Base-by-base conservation (phyloP, 148 eudicot species). In the Vaccinium myrtillus region DNA sequence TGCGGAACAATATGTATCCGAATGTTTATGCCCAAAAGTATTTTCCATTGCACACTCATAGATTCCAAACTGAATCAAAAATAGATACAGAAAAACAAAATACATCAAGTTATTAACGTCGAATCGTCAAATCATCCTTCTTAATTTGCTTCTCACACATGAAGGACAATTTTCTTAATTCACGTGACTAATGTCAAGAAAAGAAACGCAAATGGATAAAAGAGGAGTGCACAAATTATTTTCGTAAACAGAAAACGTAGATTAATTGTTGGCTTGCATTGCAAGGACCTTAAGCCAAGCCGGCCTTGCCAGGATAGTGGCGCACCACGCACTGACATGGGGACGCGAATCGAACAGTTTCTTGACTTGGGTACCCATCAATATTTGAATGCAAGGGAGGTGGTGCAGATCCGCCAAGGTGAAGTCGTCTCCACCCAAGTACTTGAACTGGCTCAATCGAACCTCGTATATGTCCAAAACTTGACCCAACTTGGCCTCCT, bases 391-490 rank as follows among this genome's bases (percentile, higher is more conserved):
- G 55, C 5, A 14, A 0, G 98, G 97, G 39, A 93, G 85, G 85
- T 95, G 96, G 73, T 93, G 94, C 21, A 95, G 87, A 89, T 95
- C 98, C 0, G 84, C 97, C 77, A 95, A 69, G 49, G 92, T 84
- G 85, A 86, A 93, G 21, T 78, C 21, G 10, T 92, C 95, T 12
- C 95, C 97, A 0, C 87, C 94, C 83, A 95, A 86, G 86, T 93
- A 95, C 92, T 92, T 95, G 18, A 90, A 89, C 25, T 88, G 59
- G 0, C 87, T 54, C 84, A 95, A 75, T 0, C 93, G 94, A 1
- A 91, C 83, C 86, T 95, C 98, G 50, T 93, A 95, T 9, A 95
- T 81, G 43, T 95, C 98, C 0, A 95, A 90, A 65, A 93, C 87
- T 84, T 92, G 55, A 9, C 80, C 89, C 9, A 95, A 74, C 84